Conservation (phyloP, 345 rosid genomes). For the Psidium friedrichsthalianum region DNA sequence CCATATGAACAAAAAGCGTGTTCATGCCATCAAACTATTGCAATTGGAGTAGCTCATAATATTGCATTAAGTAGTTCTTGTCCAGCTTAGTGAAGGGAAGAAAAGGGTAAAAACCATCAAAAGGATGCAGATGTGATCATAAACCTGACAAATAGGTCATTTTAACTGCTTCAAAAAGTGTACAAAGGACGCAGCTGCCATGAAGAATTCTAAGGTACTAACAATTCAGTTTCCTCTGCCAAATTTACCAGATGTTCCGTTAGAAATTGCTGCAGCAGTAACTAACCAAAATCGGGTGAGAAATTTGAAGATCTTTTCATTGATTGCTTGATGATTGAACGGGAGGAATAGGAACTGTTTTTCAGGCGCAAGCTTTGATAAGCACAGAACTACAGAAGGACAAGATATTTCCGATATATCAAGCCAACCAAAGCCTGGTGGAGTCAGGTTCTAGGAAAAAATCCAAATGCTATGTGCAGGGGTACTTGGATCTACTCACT, state of each 20-base stretch:
- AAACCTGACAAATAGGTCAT: not conserved
- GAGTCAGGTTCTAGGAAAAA: not conserved
- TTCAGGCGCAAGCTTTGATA: not conserved
- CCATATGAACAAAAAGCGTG: not conserved
- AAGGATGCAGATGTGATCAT: not conserved
- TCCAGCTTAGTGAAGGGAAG: not conserved
- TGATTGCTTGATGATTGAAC: not conserved
- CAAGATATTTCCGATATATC: not conserved
- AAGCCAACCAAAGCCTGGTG: not conserved
- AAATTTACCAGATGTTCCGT: not conserved
- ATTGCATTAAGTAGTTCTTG: not conserved
- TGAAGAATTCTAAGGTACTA: not conserved
- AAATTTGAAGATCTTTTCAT: not conserved
- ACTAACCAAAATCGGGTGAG: not conserved
- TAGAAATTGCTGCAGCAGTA: not conserved
- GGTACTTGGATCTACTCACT: not conserved
- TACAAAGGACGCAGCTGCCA: not conserved
- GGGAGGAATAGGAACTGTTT: not conserved
- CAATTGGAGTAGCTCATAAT: not conserved
- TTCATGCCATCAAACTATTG: not conserved
- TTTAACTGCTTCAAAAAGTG: not conserved
- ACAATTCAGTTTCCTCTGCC: not conserved
- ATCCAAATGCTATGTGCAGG: not conserved
- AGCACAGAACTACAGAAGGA: not conserved
- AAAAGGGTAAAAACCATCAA: not conserved